A percentile compares a stretch with the other conserved stretches of the same genome.
These are phyloP conservation scores for Rhizopus sp. DNA, from an alignment of 371 early-diverging fungal genomes.

Conservation along the genomic window DNA sequence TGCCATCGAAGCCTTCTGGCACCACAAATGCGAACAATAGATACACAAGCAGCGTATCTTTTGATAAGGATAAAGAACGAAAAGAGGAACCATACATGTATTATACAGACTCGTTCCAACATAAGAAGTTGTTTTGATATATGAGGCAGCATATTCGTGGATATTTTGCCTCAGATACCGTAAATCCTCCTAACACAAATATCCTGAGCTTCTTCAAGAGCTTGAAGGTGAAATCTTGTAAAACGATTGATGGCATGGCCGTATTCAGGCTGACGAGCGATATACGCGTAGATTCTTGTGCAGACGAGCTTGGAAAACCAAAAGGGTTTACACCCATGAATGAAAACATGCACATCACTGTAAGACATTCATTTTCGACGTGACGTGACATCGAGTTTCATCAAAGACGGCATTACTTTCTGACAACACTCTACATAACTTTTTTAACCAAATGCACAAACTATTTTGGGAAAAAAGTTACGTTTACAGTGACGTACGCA, in stretches of 20 bases:
- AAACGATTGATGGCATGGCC: slow-evolving; percentile 14
- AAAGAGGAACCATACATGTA: slow-evolving; percentile 12
- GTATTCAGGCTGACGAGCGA: slow-evolving; percentile 19
- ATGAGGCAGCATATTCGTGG: slow-evolving; percentile 12
- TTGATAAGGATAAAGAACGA: background rate
- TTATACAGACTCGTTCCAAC: background rate
- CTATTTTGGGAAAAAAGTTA: too few relatives aligned
- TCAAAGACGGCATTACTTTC: too few relatives aligned
- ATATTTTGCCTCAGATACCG: background rate
- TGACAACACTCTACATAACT: too few relatives aligned
- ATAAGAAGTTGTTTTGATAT: slow-evolving; percentile 8
- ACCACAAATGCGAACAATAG: background rate
- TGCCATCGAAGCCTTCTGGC: background rate
- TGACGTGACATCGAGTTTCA: too few relatives aligned
- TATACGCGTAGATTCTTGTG: slow-evolving; percentile 9
- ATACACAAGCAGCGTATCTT: slow-evolving; percentile 4
- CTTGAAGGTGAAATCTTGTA: background rate
- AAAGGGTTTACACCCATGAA: background rate
- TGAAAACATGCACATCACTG: background rate
- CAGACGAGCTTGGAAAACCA: slow-evolving; percentile 3
- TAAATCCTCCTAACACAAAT: slow-evolving; percentile 7
- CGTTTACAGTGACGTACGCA: too few relatives aligned
- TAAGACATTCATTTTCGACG: background rate
- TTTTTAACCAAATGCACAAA: too few relatives aligned
- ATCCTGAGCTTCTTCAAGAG: background rate